A percentile compares a stretch with the other conserved stretches of the same genome.
Evolutionary conservation across 257 asterid species (phyloP).

Genomic region (Nicotiana otophora): DNA sequence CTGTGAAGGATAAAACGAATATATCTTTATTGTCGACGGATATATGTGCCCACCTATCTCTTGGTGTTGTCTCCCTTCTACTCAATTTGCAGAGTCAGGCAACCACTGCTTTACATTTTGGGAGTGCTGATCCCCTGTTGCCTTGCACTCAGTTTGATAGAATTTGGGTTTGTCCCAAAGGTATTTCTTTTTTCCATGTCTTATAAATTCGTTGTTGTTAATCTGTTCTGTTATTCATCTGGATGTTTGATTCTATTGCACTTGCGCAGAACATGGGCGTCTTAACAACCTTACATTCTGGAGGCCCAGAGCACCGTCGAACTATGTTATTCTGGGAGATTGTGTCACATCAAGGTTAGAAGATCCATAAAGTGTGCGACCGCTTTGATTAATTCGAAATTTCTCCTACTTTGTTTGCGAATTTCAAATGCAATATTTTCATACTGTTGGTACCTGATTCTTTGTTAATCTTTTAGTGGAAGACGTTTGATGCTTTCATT

Average conservation of each 20-base stretch:
- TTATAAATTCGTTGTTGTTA: neutral
- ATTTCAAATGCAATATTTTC: neutral
- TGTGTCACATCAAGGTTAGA: slow-evolving; percentile 90
- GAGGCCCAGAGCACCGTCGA: slow-evolving; percentile 98
- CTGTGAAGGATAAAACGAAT: slow-evolving; percentile 86
- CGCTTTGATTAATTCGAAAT: neutral
- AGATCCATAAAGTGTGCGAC: slow-evolving; percentile 6
- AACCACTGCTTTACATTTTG: slow-evolving; percentile 77
- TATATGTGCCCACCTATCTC: slow-evolving; percentile 86
- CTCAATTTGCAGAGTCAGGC: slow-evolving; percentile 91
- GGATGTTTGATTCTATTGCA: slow-evolving; percentile 16
- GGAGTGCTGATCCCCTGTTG: slow-evolving; percentile 79
- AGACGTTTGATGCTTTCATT: neutral
- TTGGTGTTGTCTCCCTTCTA: slow-evolving; percentile 83
- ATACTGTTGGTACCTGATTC: neutral
- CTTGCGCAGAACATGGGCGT: slow-evolving; percentile 61
- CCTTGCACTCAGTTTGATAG: slow-evolving; percentile 89
- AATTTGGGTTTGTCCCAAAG: slow-evolving; percentile 92
- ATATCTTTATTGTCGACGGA: slow-evolving; percentile 70
- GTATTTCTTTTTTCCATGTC: slow-evolving; percentile 29
- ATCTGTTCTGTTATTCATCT: neutral
- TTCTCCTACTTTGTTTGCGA: neutral
- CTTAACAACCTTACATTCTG: slow-evolving; percentile 90
- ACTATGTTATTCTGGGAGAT: slow-evolving; percentile 91
- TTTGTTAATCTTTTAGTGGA: slow-evolving; percentile 2